Evolutionary conservation across 1,139 yeast genomes (phyloP).

Genomic region (Scheffersomyces segobiensis): DNA sequence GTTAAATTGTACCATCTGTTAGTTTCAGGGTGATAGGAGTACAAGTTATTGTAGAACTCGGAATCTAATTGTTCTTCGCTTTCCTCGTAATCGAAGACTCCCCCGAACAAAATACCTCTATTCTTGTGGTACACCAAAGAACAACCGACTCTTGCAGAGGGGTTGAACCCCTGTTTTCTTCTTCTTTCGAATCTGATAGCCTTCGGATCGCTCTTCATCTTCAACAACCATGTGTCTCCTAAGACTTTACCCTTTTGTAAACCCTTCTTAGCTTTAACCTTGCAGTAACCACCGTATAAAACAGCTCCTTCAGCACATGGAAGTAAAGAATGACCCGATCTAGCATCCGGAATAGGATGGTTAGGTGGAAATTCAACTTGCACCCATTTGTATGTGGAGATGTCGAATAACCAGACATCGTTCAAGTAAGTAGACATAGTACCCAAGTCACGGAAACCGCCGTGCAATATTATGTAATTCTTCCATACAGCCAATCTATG

Average conservation of each 20-base stretch:
- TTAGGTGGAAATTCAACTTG: conserved; percentile 86
- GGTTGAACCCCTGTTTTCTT: conserved; percentile 84
- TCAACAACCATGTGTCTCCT: conserved; percentile 82
- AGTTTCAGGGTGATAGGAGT: conserved; percentile 79
- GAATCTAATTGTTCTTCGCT: conserved; percentile 91
- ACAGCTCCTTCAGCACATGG: conserved; percentile 85
- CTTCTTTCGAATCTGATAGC: conserved; percentile 86
- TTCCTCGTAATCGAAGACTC: conserved; percentile 92
- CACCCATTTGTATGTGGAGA: conserved; percentile 85
- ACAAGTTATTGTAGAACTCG: conserved; percentile 76
- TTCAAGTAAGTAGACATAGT: conserved; percentile 76
- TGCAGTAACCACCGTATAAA: conserved; percentile 91
- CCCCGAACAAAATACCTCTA: conserved; percentile 92
- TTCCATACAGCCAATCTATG: conserved; percentile 92
- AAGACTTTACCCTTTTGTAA: conserved; percentile 91
- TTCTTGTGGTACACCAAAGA: conserved; percentile 87
- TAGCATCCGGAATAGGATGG: conserved; percentile 81
- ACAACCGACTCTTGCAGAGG: conserved; percentile 93
- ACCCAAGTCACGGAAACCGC: conserved; percentile 93
- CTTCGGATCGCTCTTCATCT: conserved; percentile 84
- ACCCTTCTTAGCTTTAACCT: conserved; percentile 88
- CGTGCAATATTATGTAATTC: conserved; percentile 78
- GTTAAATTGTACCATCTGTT: conserved; percentile 86
- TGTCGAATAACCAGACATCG: conserved; percentile 92
- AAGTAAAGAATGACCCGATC: conserved; percentile 90